Percentiles rank a stretch among this genome's conserved stretches.
These are phyloP conservation scores for Trypanosoma mega DNA, from an alignment of 208 protist genomes.

Conservation along the genomic window DNA sequence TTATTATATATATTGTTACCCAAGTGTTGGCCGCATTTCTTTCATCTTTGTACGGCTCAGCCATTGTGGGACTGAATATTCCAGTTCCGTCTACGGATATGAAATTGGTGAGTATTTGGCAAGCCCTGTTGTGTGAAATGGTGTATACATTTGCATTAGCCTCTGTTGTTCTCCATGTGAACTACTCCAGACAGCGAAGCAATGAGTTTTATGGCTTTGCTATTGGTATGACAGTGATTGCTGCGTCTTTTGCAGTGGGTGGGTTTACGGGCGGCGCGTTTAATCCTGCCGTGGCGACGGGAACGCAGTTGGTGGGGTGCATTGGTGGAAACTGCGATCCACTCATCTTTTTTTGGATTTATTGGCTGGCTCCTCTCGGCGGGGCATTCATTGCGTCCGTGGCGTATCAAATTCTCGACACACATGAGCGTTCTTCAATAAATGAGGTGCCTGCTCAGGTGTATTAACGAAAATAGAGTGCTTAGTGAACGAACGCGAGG, in stretches of 20 bases:
- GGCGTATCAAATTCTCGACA: constrained; percentile 80
- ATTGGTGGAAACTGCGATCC: constrained; percentile 69
- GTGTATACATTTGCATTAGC: constrained; percentile 83
- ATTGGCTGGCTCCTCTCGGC: constrained; percentile 83
- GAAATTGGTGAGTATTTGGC: constrained; percentile 51
- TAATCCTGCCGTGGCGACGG: constrained; percentile 80
- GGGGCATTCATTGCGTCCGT: constrained; percentile 81
- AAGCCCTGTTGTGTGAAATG: constrained; percentile 68
- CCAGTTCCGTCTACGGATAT: constrained; percentile 40
- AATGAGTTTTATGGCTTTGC: constrained; percentile 87
- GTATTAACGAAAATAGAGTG: constrained; percentile 25
- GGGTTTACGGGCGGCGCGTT: constrained; percentile 70
- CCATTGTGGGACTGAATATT: constrained; percentile 80
- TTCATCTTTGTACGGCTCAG: constrained; percentile 64
- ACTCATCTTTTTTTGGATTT: constrained; percentile 76
- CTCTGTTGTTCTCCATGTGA: constrained; percentile 79
- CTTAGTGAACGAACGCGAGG: no score
- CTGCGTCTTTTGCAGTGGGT: constrained; percentile 71
- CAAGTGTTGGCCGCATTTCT: constrained; percentile 79
- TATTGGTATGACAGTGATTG: constrained; percentile 67
- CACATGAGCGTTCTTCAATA: constrained; percentile 42
- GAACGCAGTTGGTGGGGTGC: constrained; percentile 67
- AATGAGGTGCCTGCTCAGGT: constrained; percentile 17
- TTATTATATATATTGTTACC: constrained; percentile 64
- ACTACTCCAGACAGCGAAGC: constrained; percentile 75